Percentiles rank a stretch among this genome's conserved stretches.
Conservation (phyloP, 768 basidiomycete species). For the Termitomyces sp. region DNA sequence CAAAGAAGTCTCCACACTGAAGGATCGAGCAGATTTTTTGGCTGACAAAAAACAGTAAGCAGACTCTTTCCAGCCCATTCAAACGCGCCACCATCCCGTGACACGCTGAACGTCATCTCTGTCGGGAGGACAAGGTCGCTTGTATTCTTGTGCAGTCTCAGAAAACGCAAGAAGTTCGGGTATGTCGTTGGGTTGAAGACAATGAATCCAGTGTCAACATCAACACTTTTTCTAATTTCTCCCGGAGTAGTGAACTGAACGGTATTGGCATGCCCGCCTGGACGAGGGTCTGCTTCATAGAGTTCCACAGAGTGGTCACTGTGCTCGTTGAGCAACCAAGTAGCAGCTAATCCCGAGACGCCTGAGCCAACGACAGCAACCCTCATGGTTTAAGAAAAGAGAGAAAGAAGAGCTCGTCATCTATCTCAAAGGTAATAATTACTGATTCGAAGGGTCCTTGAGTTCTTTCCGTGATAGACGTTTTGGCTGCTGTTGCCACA, state of each 20-base stretch:
- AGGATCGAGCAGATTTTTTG: constrained; percentile 53
- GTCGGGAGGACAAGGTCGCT: constrained; percentile 50
- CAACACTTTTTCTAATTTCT: constrained; percentile 29
- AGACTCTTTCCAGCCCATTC: constrained; percentile 75
- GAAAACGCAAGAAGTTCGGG: constrained; percentile 74
- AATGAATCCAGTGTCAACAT: constrained; percentile 68
- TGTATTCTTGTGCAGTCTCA: constrained; percentile 35
- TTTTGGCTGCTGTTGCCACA: not conserved
- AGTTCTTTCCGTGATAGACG: not conserved
- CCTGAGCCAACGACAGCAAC: constrained; percentile 76
- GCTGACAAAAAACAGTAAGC: constrained; percentile 62
- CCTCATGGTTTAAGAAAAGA: constrained; percentile 32
- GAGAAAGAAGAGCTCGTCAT: not conserved
- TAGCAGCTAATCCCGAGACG: constrained; percentile 72
- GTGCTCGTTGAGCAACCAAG: constrained; percentile 73
- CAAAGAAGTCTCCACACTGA: constrained; percentile 71
- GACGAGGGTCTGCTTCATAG: constrained; percentile 61
- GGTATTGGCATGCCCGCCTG: constrained; percentile 78
- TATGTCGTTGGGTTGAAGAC: constrained; percentile 75
- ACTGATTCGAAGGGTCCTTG: not conserved
- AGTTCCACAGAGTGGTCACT: constrained; percentile 73
- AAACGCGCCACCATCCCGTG: constrained; percentile 61
- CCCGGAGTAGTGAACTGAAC: constrained; percentile 44
- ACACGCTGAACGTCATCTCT: constrained; percentile 77
- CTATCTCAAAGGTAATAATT: not conserved